Base-by-base conservation (phyloP, 768 basidiomycete species). In the Asterophora parasitica region DNA sequence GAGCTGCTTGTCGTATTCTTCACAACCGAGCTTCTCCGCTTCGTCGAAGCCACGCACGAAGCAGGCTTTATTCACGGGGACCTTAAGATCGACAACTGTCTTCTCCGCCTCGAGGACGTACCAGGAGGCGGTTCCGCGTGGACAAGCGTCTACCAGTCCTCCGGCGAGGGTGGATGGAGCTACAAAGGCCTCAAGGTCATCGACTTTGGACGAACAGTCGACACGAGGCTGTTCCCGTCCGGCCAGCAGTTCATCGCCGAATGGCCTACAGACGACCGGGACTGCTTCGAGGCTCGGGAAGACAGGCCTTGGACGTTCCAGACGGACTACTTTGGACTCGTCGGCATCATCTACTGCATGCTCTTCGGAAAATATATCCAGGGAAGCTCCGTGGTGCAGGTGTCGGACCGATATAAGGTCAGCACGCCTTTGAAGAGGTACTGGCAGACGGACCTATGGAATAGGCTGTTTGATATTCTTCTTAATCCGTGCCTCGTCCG, bases 51-150 rank as follows among this genome's bases (percentile, higher is more conserved):
- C 13, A 78, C 97, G 63, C 96, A 98, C 63, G 48, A 61, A 12
- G 70, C 76, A 0, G 90, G 92, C 9, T 90, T 98, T 70, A 89
- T 99, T 56, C 96, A 99, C 59, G 95, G 96, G 27, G 96, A 99
- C 68, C 77, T 99, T 53, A 99, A 99, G 73, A 96, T 98, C 64
- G 96, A 99, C 69, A 99, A 99, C 68, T 96, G 94, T 63, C 77
- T 99, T n/a, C 73, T 98, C 7, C 83, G 96, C 4, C 76, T 99
- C 37, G 87, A 92, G 53, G 87, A 90, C 43, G 82, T 88, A 4
- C 83, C 85, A 1, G 83, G 83, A 3, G 82, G 83, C 1, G 65
- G 76, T 0, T 72, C 83, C 0, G 74, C 79, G 1, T 92, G 94
- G 85, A 77, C 82, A 1, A 68, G 78, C 42, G 66, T 72, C n/a